These are phyloP conservation scores for Tricholoma saponaceum DNA, from an alignment of 768 basidiomycete genomes.

Conservation along the genomic window DNA sequence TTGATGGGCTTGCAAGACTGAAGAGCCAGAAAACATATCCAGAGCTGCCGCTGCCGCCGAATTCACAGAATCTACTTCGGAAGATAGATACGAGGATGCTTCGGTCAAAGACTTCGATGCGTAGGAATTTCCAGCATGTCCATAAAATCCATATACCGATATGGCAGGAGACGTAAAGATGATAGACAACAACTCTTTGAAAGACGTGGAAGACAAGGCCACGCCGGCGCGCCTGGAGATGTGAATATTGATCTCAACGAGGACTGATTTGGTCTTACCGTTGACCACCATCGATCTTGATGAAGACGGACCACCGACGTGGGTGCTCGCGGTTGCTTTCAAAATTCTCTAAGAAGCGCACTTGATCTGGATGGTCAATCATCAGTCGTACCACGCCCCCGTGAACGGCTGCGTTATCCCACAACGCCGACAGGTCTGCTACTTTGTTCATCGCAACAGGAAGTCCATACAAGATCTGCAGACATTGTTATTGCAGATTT, in stretches of 20 bases:
- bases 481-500: not conserved
- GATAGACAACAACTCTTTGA: slow-evolving; percentile 49
- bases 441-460: slow-evolving; percentile 71
- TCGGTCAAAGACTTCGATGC: slow-evolving; percentile 64
- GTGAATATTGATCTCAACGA: slow-evolving; percentile 11
- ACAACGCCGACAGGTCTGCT: slow-evolving; percentile 58
- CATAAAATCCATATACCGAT: slow-evolving; percentile 79
- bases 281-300: slow-evolving; percentile 77
- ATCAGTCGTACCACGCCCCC: slow-evolving; percentile 66
- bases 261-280: slow-evolving; percentile 43
- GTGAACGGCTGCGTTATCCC: slow-evolving; percentile 47
- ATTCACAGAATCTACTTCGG: slow-evolving; percentile 71
- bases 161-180: slow-evolving; percentile 52
- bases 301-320: slow-evolving; percentile 68
- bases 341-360: slow-evolving; percentile 59
- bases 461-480: slow-evolving; percentile 76
- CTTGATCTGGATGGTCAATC: slow-evolving; percentile 73
- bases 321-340: slow-evolving; percentile 37
- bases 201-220: slow-evolving; percentile 44
- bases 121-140: slow-evolving; percentile 76
- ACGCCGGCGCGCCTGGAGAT: slow-evolving; percentile 68
- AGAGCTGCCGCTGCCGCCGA: slow-evolving; percentile 55
- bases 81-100: slow-evolving; percentile 61
- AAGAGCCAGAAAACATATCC: slow-evolving; percentile 36
- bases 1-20: slow-evolving; percentile 27